Base-by-base conservation (phyloP, 805 yeast genomes). In the Suhomyces canberraensis region DNA sequence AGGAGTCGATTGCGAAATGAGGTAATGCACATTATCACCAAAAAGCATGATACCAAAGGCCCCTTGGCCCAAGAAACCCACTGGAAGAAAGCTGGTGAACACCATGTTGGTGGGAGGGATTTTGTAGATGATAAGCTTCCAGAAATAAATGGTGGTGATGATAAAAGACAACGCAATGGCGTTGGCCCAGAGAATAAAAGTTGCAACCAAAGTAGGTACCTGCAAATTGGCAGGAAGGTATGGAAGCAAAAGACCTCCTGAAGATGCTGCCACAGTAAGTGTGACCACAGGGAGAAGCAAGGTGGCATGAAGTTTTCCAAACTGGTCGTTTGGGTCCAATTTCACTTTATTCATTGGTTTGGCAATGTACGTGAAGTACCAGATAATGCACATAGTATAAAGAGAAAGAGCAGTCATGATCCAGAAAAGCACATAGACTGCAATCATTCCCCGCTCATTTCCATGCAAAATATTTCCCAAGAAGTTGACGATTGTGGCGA, bases 21-120 rank as follows among this genome's bases (percentile, higher is more conserved):
- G 29, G 25, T 49, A 13, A 48, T 51, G 39, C 31, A 54, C 50
- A 49, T 77, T 73, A 18, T 59, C 49, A 6, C 86, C 81, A 42
- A 79, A 63, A 33, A 75, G 57, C 44, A 81, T 58, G 11, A 84
- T 70, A 2, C 84, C 85, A 57, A 69, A 85, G 2, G 86, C 74
- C 1, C 93, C 95, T 60, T 89, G 96, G 14, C 96, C 96, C 52
- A 84, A 57, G 28, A 90, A 81, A 6, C 96, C 96, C 31, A 88
- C 65, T 1, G 95, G 89, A 35, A 87, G 71, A 52, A 88, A 86
- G 32, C 78, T 61, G n/a, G 89, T 73, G 52, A 82, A 81, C 2
- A 83, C 71, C 31, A 61, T 48, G 8, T 60, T 55, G 38, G 78
- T 71, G 4, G 71, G 61, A 2, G 95, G 90, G 17, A 81, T 58